Evolutionary conservation across 257 asterid genomes (phyloP), one percentile per base, ranked within the genome.

Genomic region (Capsicum pubescens): DNA sequence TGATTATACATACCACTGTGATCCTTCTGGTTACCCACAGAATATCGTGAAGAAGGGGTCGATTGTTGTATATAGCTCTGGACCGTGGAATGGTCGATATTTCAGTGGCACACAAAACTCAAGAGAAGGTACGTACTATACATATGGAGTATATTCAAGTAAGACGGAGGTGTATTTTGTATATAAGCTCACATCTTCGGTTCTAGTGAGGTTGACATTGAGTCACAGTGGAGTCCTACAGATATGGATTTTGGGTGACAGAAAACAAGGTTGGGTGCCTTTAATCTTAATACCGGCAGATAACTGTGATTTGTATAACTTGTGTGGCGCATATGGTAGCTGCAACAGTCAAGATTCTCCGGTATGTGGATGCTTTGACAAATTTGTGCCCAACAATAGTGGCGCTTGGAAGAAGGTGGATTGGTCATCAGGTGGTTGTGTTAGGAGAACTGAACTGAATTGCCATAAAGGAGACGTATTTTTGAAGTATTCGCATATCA

Each of bases 241-340:
- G 55, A 81, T 89, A 6, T 84, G 83, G 91, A 85, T 11, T 6
- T 89, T 90, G 91, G 83, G 64, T 19, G 84, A 82, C 0, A 19
- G 44, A 46, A 83, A 67, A 0, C 55, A 74, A 56, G 78, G 63
- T 3, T 93, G 97, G 97, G 19, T 11, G 0, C 10, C 15, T 5
- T 79, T 59, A 60, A 15, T 79, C 9, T 14, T 57, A 58, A 2
- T 74, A 11, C 94, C 89, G 0, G 8, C 59, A 5, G 91, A 88
- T 48, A 74, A 11, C 0, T 89, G 94, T 48, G 95, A 89, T 48
- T 7, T 2, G 3, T 93, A 91, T 55, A 80, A 54, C 14, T 8
- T 39, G 32, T 90, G 97, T 70, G 95, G 97, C 2, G 83, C 91
- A 3, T 67, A 85, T 60, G 91, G 90, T 1, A 64, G 66, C 26